These are phyloP conservation scores for Ophiostoma populinum DNA, from an alignment of 2,329 filamentous ascomycete genomes.

Conservation along the genomic window DNA sequence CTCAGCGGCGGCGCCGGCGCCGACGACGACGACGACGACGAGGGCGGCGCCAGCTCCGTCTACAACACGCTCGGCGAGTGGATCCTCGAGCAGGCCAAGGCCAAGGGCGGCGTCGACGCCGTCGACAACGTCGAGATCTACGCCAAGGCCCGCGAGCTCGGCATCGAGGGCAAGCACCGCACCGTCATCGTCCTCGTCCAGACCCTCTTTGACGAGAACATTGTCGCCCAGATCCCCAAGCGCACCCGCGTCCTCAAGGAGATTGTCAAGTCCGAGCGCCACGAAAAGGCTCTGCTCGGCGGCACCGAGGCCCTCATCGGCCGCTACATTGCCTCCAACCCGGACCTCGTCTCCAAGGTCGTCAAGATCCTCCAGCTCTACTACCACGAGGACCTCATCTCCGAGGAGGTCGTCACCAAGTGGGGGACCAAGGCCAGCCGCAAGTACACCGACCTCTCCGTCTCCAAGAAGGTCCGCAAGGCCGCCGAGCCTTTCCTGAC, in stretches of 20 bases:
- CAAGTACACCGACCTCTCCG: slow-evolving; percentile 85
- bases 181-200: slow-evolving; percentile 83
- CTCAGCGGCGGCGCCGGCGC: slow-evolving; percentile 41
- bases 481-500: slow-evolving; percentile 84
- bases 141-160: slow-evolving; percentile 89
- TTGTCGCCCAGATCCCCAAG: slow-evolving; percentile 69
- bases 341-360: slow-evolving; percentile 57
- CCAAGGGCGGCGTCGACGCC: slow-evolving; percentile 57
- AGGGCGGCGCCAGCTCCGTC: slow-evolving; percentile 53
- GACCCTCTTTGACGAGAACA: slow-evolving; percentile 83
- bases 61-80: slow-evolving; percentile 90
- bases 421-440: slow-evolving; percentile 95
- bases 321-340: slow-evolving; percentile 52
- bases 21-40: slow-evolving; percentile 68
- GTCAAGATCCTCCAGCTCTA: slow-evolving; percentile 77
- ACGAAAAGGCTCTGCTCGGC: slow-evolving; percentile 89
- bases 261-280: slow-evolving; percentile 78
- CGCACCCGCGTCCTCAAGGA: slow-evolving; percentile 82
- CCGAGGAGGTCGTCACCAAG: slow-evolving; percentile 72
- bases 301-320: slow-evolving; percentile 86
- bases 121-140: slow-evolving; percentile 85
- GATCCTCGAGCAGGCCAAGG: slow-evolving; percentile 59
- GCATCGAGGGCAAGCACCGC: slow-evolving; percentile 87
- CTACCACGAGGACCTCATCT: slow-evolving; percentile 80
- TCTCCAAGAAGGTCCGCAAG: slow-evolving; percentile 90